Conservation (phyloP, 352 stramenopile species). For the Phytophthora sp. region DNA sequence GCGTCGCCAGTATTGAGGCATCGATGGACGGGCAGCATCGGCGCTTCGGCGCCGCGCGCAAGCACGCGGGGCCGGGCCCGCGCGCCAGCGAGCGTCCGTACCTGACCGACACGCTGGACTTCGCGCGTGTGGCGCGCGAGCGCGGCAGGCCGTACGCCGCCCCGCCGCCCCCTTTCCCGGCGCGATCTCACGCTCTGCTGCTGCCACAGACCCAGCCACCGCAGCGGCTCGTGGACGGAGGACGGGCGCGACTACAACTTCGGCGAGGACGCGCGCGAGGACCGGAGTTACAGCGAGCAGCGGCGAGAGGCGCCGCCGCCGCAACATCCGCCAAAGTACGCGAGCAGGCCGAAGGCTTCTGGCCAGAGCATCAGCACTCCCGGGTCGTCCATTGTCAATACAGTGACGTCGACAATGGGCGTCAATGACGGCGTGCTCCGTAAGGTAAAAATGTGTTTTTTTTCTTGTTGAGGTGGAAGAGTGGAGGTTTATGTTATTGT, state of each 20-base stretch:
- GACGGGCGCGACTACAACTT: too few relatives aligned
- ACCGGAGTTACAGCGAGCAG: conserved; percentile 17
- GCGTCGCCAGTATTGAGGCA: too few relatives aligned
- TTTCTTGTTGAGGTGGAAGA: background rate
- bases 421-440: conserved; percentile 21
- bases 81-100: background rate
- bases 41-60: conserved; percentile 18
- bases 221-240: too few relatives aligned
- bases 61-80: background rate
- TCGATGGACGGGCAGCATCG: too few relatives aligned
- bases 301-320: background rate
- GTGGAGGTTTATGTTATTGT: background rate
- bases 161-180: too few relatives aligned
- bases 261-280: too few relatives aligned
- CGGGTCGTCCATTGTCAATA: conserved; percentile 29
- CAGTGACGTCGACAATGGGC: background rate
- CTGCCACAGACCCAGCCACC: too few relatives aligned
- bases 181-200: too few relatives aligned
- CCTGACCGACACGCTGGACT: conserved; percentile 17
- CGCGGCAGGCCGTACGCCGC: background rate
- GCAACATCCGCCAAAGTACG: conserved; percentile 21
- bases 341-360: conserved; percentile 20
- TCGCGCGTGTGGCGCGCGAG: conserved; percentile 3
- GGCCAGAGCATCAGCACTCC: conserved; percentile 27
- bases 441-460: conserved; percentile 9